Evolutionary conservation across 2,329 filamentous ascomycete genomes (phyloP), one percentile per base, ranked within the genome.

Genomic region (Exophiala oligosperma): DNA sequence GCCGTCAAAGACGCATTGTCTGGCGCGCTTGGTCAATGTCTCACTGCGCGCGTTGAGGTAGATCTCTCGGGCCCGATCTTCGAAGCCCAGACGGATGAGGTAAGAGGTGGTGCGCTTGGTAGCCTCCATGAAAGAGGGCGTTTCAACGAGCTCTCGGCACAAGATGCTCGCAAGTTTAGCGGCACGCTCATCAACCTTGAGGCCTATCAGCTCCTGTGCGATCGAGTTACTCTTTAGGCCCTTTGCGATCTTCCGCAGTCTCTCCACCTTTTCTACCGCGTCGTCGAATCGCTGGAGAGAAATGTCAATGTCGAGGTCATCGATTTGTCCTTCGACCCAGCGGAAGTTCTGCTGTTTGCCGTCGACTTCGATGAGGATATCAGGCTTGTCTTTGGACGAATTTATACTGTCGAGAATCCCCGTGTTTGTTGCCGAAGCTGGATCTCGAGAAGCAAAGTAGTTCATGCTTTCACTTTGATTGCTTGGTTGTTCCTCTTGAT

Each of bases 341-440:
- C 93, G 89, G 48, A 99, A 82, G 71, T 94, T 97, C 71, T 97
- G 91, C 73, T 97, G 92, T 69, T 96, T 96, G 49, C 94, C 94
- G 68, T 97, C 94, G 12, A 96, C 91, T 68, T 99, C 94, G 65
- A 99, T 92, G 55, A 96, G 84, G 76, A 96, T 89, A 61, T 80
- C 84, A 17, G 77, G 77, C 40, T 79, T 77, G 71, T 95, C 90
- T 70, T 91, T 91, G 67, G 89, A 86, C 62, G 87, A 85, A 1
- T 91, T 91, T 8, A 92, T 75, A 6, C 85, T 88, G 69, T 94
- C 91, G 12, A 96, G 81, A 2, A 94, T 77, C 58, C 93, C 90
- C 0, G 89, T 86, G 73, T 92, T 92, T 69, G 91, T 88, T 43
- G 92, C 78, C 24, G 92, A 79, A 1, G 87, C 86, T 1, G 89